Conservation (phyloP, 1,139 yeast species). For the Komagataea norvegica region DNA sequence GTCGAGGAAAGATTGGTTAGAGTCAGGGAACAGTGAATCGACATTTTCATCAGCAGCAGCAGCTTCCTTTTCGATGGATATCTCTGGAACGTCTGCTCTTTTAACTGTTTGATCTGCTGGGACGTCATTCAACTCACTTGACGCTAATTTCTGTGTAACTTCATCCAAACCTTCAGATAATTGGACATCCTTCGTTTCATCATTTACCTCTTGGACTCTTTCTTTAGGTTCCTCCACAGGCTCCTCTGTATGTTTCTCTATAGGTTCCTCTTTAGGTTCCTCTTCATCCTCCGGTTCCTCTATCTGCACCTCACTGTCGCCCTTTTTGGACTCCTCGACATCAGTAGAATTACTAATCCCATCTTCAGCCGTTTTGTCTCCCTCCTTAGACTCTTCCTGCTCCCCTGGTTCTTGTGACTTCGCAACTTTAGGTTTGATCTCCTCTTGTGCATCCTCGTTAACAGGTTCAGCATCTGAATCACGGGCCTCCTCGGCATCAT, state of each 20-base stretch:
- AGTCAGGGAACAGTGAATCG: constrained; percentile 17
- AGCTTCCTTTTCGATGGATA: no score
- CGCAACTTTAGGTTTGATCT: constrained; percentile 7
- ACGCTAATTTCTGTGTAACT: neutral
- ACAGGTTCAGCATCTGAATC: no score
- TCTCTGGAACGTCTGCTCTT: no score
- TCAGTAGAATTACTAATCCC: no score
- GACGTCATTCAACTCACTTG: neutral
- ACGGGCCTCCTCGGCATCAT: constrained; percentile 9
- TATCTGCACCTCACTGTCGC: neutral
- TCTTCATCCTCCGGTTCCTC: constrained; percentile 2
- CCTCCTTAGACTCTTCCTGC: neutral
- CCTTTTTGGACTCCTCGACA: constrained; percentile 1
- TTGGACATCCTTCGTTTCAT: constrained; percentile 1
- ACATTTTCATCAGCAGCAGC: constrained; percentile 7
- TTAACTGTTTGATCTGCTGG: neutral
- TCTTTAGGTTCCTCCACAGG: constrained; percentile 8
- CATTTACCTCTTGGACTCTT: constrained; percentile 3
- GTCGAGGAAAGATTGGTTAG: constrained; percentile 27
- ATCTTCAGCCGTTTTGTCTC: constrained; percentile 5
- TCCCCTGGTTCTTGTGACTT: neutral
- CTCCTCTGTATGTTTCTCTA: constrained; percentile 2
- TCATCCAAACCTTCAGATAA: neutral
- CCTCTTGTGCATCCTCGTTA: constrained; percentile 9
- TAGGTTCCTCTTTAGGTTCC: constrained; percentile 7